Conservation (phyloP, 106 monocot genomes). For the Chionographis japonica region DNA sequence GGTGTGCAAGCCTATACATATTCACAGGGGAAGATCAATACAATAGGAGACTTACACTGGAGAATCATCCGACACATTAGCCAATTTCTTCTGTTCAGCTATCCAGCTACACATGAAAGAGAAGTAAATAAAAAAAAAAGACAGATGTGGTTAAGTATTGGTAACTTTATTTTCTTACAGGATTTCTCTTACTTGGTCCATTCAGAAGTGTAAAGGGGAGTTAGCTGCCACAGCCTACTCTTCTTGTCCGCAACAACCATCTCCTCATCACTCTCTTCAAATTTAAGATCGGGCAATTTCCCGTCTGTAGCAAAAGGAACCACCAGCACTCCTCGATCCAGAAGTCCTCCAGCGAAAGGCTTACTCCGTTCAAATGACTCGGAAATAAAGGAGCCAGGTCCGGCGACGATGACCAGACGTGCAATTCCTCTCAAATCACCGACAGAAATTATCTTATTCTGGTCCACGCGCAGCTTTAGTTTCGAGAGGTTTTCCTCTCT, state of each 20-base stretch:
- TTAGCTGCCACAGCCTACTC: constrained; percentile 82
- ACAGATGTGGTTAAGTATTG: neutral
- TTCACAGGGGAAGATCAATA: neutral
- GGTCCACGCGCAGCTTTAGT: constrained; percentile 64
- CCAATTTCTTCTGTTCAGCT: constrained; percentile 87
- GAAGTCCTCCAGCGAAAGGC: constrained; percentile 49
- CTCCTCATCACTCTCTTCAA: constrained; percentile 38
- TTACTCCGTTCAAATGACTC: constrained; percentile 69
- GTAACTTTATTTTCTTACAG: neutral
- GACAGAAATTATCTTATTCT: constrained; percentile 54
- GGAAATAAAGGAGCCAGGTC: constrained; percentile 58
- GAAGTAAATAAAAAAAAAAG: neutral
- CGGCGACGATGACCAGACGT: constrained; percentile 80
- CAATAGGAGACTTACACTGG: constrained; percentile 65
- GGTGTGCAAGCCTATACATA: neutral
- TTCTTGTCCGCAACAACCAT: constrained; percentile 16
- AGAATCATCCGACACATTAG: constrained; percentile 68
- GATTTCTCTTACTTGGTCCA: constrained; percentile 70
- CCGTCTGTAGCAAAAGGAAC: constrained; percentile 82
- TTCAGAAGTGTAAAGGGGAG: constrained; percentile 54
- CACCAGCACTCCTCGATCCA: constrained; percentile 77
- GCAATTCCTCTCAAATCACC: constrained; percentile 67
- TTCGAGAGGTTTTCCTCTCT: constrained; percentile 85
- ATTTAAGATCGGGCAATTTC: constrained; percentile 27
- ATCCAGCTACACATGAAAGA: constrained; percentile 58